phyloP scores from a whole-genome alignment of 441 rosid species.

The Pelargonium cotyledonis region DNA sequence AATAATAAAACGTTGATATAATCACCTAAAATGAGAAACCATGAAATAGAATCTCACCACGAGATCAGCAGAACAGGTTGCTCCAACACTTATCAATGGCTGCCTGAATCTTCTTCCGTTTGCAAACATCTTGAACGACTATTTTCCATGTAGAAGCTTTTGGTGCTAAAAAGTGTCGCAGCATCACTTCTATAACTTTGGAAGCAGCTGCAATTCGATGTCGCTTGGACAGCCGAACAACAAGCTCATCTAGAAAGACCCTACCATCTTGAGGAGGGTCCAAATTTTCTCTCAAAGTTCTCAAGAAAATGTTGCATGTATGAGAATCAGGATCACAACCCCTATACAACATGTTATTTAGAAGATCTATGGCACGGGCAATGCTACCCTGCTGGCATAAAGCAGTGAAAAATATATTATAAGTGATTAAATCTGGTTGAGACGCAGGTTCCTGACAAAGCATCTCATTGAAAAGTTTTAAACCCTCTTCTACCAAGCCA shows the following conservation, averaged over 20 bases:
- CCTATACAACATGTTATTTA: constrained; percentile 64
- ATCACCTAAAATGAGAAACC: background rate
- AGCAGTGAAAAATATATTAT: constrained; percentile 70
- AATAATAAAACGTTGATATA: background rate
- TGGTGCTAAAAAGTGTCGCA: constrained; percentile 56
- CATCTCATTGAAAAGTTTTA: constrained; percentile 83
- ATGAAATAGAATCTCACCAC: constrained; percentile 1
- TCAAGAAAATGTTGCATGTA: constrained; percentile 75
- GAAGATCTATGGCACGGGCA: constrained; percentile 67
- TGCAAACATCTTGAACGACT: constrained; percentile 62
- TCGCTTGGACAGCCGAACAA: constrained; percentile 51
- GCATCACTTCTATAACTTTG: constrained; percentile 63
- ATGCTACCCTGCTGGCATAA: constrained; percentile 54
- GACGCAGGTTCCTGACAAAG: constrained; percentile 55
- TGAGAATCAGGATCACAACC: constrained; percentile 77
- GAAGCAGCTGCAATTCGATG: constrained; percentile 63
- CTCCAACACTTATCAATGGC: constrained; percentile 63
- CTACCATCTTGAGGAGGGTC: constrained; percentile 66
- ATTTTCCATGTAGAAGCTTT: constrained; percentile 55
- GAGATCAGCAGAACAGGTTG: constrained; percentile 40
- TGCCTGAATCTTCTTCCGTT: constrained; percentile 52
- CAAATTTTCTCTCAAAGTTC: constrained; percentile 54
- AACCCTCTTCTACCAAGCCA: constrained; percentile 52
- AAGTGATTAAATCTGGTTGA: constrained; percentile 83
- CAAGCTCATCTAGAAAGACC: constrained; percentile 71